These are phyloP conservation scores for Plectranthus barbatus DNA, from an alignment of 257 asterid genomes.

Conservation along the genomic window DNA sequence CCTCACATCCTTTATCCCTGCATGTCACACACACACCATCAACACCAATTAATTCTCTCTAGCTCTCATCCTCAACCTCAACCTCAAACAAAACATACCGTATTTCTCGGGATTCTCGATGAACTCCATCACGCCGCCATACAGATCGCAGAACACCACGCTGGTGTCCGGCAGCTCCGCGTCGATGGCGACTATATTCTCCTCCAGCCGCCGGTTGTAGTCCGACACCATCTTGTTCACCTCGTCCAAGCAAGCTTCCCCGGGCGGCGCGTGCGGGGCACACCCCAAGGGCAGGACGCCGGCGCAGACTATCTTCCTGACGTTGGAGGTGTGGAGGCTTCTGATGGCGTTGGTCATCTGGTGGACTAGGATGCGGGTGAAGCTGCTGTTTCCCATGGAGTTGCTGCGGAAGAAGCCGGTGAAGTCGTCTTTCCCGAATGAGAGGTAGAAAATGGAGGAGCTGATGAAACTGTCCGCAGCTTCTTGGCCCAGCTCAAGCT, in stretches of 20 bases:
- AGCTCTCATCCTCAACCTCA: not conserved
- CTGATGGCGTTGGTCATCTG: conserved; percentile 45
- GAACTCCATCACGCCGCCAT: conserved; percentile 41
- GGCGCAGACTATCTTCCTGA: conserved; percentile 48
- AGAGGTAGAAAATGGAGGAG: conserved; percentile 56
- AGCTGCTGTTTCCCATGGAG: conserved; percentile 13
- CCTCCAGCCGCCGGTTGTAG: conserved; percentile 40
- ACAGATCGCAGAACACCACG: conserved; percentile 45
- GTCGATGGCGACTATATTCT: conserved; percentile 30
- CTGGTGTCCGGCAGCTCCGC: conserved; percentile 25
- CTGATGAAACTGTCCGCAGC: conserved; percentile 27
- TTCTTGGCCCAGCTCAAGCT: conserved; percentile 52
- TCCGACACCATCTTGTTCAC: conserved; percentile 40
- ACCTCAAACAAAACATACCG: conserved; percentile 18
- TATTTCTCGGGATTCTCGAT: conserved; percentile 35
- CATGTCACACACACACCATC: conserved; percentile 1
- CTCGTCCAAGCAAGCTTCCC: conserved; percentile 28
- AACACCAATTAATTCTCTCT: not conserved
- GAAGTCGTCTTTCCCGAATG: conserved; percentile 59
- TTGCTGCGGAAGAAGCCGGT: conserved; percentile 25
- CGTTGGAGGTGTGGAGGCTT: conserved; percentile 34
- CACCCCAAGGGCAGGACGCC: conserved; percentile 66
- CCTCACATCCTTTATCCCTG: conserved; percentile 45
- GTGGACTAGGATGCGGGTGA: conserved; percentile 32
- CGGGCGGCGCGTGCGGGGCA: conserved; percentile 30